Conservation (phyloP, 2,329 filamentous ascomycete species). For the Aureobasidium melanogenum region DNA sequence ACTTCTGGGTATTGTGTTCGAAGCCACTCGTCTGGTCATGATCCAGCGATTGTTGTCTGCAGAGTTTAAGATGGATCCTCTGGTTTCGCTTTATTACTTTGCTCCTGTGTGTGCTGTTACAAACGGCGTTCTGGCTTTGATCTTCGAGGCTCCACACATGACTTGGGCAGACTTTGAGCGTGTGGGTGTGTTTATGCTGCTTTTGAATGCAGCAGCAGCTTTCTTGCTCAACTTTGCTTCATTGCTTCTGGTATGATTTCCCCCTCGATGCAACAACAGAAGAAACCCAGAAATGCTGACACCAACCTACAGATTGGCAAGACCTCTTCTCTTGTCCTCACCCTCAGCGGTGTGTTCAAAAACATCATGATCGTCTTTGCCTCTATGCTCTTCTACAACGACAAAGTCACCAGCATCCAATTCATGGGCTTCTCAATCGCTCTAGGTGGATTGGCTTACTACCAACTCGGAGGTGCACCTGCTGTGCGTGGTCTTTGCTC, state of each 20-base stretch:
- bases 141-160: conserved; percentile 16
- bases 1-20: conserved; percentile 15
- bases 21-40: conserved; percentile 17
- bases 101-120: conserved; percentile 18
- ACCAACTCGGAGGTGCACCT: conserved; percentile 55
- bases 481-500: neutral
- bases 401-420: conserved; percentile 16
- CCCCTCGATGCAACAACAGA: neutral
- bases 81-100: conserved; percentile 20
- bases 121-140: conserved; percentile 14
- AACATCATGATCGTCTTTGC: conserved; percentile 20
- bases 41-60: conserved; percentile 16
- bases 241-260: conserved; percentile 16
- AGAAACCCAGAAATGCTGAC: neutral
- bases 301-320: conserved; percentile 16
- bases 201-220: conserved; percentile 16
- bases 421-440: conserved; percentile 44
- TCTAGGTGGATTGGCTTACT: conserved; percentile 59
- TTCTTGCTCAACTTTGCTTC: conserved; percentile 18
- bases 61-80: conserved; percentile 19
- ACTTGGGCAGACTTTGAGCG: conserved; percentile 13
- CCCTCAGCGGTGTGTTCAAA: conserved; percentile 19
- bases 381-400: conserved; percentile 18
- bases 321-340: conserved; percentile 19
- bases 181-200: conserved; percentile 15